These are phyloP conservation scores for Magnolia officinalis DNA, from an alignment of 164 flowering plant genomes.

Conservation along the genomic window DNA sequence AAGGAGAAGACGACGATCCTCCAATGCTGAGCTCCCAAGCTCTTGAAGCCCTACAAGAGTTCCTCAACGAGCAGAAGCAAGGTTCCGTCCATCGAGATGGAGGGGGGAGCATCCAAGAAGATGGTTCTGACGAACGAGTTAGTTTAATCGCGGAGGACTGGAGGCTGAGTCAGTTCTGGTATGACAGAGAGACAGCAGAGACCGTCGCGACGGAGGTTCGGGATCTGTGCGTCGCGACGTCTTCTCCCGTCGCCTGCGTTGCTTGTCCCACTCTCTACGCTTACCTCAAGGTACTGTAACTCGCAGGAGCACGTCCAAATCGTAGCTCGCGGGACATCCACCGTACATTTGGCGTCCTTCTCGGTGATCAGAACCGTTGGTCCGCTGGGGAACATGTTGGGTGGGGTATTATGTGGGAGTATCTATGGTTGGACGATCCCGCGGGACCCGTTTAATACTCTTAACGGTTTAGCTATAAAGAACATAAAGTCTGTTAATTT, in stretches of 20 bases:
- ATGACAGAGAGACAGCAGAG: conserved; percentile 68
- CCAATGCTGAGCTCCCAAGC: conserved; percentile 64
- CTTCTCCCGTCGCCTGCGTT: conserved; percentile 65
- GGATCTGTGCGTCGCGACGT: conserved; percentile 27
- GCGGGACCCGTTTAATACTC: no score
- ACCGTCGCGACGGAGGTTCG: conserved; percentile 66
- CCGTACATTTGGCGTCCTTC: no score
- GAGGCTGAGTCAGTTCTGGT: conserved; percentile 99
- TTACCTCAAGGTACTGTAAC: conserved; percentile 69
- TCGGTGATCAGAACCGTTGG: no score
- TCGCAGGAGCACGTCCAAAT: background rate
- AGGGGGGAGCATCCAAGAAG: conserved; percentile 1
- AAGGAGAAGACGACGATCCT: conserved; percentile 48
- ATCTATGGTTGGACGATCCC: no score
- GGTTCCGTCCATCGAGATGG: background rate
- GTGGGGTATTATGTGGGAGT: no score
- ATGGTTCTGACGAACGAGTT: conserved; percentile 29
- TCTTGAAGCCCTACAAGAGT: conserved; percentile 66
- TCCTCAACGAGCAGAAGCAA: conserved; percentile 50
- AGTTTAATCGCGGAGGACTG: conserved; percentile 68
- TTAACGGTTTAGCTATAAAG: no score
- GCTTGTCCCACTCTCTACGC: conserved; percentile 92
- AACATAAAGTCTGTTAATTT: no score
- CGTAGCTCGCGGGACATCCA: background rate
- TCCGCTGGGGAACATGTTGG: no score